Base-by-base conservation (phyloP, 306 rosid species). In the Prunus fruticosa region DNA sequence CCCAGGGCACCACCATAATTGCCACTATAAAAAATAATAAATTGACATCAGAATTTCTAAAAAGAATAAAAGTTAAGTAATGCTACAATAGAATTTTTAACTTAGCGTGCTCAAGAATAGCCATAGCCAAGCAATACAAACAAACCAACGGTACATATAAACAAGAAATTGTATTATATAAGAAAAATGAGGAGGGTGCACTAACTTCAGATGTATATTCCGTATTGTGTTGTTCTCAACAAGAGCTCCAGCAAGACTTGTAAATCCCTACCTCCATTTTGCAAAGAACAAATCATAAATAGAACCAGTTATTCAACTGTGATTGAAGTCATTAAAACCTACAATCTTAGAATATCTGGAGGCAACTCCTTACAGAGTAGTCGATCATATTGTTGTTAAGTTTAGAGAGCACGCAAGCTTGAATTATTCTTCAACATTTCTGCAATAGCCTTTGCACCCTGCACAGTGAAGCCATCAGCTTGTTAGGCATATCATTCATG, bases 1-100 rank as follows among this genome's bases (percentile, higher is more conserved):
- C 99, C 99, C 91, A 95, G 81, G 32, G 99, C 91, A 74, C 97
- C 99, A 69, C 99, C 99, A 83, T 95, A 95, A 83, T 95, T 95
- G 86, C 97, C 97, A 86, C 99, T 95, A 3, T 32, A 66, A 85
- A 69, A 73, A 86, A 79, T 16, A 85, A 79, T 49, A 47, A 23
- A 72, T 64, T 61, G 64, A 81, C 61, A 75, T 53, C 67, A 71
- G 49, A 64, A 67, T 74, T 71, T 76, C 74, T 50, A 67, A 77
- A 53, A 72, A 49, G 67, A 11, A 77, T 69, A 79, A 49, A 79
- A 62, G 30, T 74, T 32, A 84, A 61, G 76, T 30, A 78, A 76
- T 19, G 5, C 74, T 4, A 51, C 43, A 16, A 68, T 54, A 22
- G 54, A 76, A 56, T 73, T 27, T 43, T 51, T 68, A 34, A 65